Base-by-base conservation (phyloP, 139 green algal genomes). In the Zygnema cylindricum region DNA sequence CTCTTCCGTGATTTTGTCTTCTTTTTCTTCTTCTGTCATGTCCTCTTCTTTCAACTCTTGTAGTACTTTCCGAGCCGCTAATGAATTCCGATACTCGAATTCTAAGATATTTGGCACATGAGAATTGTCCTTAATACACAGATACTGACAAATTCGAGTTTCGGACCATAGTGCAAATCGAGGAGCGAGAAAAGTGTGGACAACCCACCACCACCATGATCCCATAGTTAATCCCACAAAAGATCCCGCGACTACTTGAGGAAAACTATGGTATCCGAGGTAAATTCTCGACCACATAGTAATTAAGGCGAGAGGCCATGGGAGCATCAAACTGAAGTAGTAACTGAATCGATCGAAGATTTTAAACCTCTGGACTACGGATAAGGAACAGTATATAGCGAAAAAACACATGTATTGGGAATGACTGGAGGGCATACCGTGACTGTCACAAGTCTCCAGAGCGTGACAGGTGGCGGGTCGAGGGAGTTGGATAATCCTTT, bases 361-460 rank as follows among this genome's bases (percentile, higher is more conserved):
- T 3, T 33, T 41, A 25, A 88, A 30, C 23, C 69, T 82, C 23
- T 49, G 23, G 33, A 63, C 22, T 7, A 85, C 83, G 23, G 82
- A 76, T 32, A 84, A 38, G 23, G 83, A 83, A 16, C 49, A 69
- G 54, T 78, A 88, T 25, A 77, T 82, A 33, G 83, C 57, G 39
- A 88, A 88, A 76, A 88, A 88, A 33, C 69, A 63, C 83, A 88
- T 88, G 57, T 76, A 88, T 23, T 88, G 83, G 43, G 83, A 82
- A 43, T 88, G 83, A 23, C 40, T 77, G 69, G 83, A 88, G 38
- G 83, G 83, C 83, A 88, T 88, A 0, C 83, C 83, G 36, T 88
- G 33, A 30, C 42, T 77, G 35, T 88, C 83, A 77, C 83, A 88
- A 33, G 69, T 43, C 83, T 88, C 83, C 25, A 88, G 57, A 73